Evolutionary conservation across 2,329 filamentous ascomycete species (phyloP).

Genomic region (Aspergillus sergii): DNA sequence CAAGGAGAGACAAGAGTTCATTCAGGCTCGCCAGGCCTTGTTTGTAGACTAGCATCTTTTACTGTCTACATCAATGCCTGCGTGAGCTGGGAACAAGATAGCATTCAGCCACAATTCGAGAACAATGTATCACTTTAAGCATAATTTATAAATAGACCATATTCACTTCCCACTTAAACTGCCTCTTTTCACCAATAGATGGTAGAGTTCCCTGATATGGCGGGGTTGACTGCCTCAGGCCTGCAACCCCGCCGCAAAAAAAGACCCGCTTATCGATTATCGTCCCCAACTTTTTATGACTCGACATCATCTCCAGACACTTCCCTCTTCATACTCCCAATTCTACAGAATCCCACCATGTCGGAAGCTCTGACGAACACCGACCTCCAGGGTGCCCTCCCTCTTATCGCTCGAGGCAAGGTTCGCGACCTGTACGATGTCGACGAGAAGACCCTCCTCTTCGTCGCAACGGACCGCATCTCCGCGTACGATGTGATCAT

Average conservation of each 20-base stretch:
- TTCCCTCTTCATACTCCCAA: background rate
- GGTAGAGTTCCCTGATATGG: background rate
- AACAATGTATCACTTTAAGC: background rate
- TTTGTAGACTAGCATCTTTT: background rate
- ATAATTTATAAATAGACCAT: background rate
- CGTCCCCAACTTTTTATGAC: background rate
- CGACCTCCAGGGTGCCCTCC: conserved; percentile 48
- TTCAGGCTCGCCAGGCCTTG: conserved; percentile 15
- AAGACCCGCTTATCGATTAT: conserved; percentile 4
- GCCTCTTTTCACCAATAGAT: background rate
- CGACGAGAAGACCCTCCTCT: conserved; percentile 71
- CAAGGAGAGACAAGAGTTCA: conserved; percentile 21
- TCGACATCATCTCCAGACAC: background rate
- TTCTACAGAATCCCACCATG: conserved; percentile 28
- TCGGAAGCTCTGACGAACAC: conserved; percentile 43
- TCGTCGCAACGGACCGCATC: conserved; percentile 86
- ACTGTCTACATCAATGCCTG: background rate
- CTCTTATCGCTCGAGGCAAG: conserved; percentile 65
- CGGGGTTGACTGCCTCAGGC: conserved; percentile 1
- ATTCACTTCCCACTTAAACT: background rate
- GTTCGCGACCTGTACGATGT: conserved; percentile 80
- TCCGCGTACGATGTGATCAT: conserved; percentile 94
- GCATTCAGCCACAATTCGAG: background rate
- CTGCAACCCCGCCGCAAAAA: background rate
- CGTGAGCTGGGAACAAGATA: background rate